phyloP scores from a whole-genome alignment of 2,329 filamentous ascomycete genomes.

The Neopestalotiopsis sp. region DNA sequence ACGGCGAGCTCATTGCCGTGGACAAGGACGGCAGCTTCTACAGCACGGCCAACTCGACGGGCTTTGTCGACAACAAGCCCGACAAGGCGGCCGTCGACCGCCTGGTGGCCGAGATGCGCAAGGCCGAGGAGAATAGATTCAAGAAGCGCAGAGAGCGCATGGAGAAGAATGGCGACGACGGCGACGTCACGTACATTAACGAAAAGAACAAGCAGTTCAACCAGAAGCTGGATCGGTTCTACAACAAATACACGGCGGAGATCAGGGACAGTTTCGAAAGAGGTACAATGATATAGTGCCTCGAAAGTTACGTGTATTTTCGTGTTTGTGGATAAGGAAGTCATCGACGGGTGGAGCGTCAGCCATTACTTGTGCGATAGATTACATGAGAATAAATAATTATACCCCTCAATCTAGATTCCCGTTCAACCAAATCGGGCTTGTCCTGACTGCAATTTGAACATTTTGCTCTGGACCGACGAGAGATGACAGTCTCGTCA shows the following conservation, averaged over 20 bases:
- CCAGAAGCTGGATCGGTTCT: constrained; percentile 93
- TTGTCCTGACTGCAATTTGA: neutral
- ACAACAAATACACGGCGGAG: constrained; percentile 97
- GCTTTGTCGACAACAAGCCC: constrained; percentile 85
- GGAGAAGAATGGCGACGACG: constrained; percentile 79
- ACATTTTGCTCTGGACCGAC: no score
- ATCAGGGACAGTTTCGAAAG: constrained; percentile 98
- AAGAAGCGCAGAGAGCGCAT: constrained; percentile 86
- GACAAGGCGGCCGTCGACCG: constrained; percentile 87
- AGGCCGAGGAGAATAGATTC: constrained; percentile 84
- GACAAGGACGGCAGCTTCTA: constrained; percentile 93
- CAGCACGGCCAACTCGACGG: constrained; percentile 81
- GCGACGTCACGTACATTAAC: constrained; percentile 98
- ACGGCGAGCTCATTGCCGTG: constrained; percentile 91
- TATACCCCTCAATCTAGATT: neutral
- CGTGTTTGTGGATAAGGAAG: neutral
- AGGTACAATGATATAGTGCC: constrained; percentile 82
- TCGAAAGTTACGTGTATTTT: neutral
- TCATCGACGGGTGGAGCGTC: neutral
- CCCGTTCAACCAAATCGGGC: neutral
- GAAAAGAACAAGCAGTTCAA: constrained; percentile 99
- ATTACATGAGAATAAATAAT: neutral
- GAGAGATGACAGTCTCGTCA: no score
- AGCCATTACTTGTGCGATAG: neutral
- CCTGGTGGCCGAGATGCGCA: constrained; percentile 82